Base-by-base conservation (phyloP, 345 rosid species). In the Brassica rapa region DNA sequence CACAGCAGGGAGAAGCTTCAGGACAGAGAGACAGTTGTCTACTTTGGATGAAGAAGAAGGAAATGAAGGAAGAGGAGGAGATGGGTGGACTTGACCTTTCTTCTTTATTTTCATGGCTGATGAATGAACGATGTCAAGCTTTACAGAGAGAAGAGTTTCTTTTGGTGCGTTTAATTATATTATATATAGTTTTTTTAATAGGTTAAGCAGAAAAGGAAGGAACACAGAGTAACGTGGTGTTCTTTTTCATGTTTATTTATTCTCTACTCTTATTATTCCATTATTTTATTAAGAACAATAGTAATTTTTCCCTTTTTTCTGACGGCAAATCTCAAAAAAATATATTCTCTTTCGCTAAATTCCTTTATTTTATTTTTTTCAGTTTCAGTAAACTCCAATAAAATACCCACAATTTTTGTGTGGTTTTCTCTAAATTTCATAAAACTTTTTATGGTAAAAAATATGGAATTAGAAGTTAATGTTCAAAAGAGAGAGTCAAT, bases 21-120 rank as follows among this genome's bases (percentile, higher is more conserved):
- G 75, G 37, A 86, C 85, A 1, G 92, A 82, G 57, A 85, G 80
- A 66, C 66, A 79, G 29, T 84, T 85, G n/a, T 85, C 88, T 37
- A 75, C 73, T 5, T 72, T 46, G 15, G 80, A 59, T 4, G 81
- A 72, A 6, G 59, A 3, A 41, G 80, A 72, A 6, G 76, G 3
- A 41, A 21, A 41, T 29, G 41, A 33, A 0, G 88, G 68, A 4
- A 81, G 53, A 12, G n/a, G 71, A 21, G 87, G 88, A 57, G 92
- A 86, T 6, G 94, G 94, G 79, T 87, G 77, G 2, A 93, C 87
- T 88, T 88, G 91, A 49, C 98, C 97, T 79, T 90, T 93, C 84
- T 88, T 87, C 79, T 89, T 89, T 60, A 85, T 70, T 85, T 90
- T 90, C 97, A 87, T 93, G 70, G 57, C 69, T 62, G 74, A 30